Base-by-base conservation (phyloP, 441 rosid species). In the Gossypium gossypioides region DNA sequence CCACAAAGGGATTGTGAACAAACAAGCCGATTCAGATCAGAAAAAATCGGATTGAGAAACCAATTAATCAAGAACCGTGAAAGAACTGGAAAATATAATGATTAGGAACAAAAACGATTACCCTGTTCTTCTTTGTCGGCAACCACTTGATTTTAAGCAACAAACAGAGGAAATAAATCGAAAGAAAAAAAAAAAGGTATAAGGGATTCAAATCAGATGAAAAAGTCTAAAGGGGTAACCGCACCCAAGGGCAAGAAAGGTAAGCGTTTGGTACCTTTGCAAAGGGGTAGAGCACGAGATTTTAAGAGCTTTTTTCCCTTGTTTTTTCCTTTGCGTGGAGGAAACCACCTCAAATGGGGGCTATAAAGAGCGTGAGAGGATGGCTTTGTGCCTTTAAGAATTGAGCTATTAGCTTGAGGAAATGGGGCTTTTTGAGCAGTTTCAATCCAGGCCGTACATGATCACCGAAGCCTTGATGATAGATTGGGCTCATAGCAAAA, bases 321-420 rank as follows among this genome's bases (percentile, higher is more conserved):
- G 32, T 29, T 32, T 7, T 32, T 5, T 7, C 15, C 21, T 29
- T 29, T 34, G 48, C 15, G 15, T 19, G 22, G 51, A 19, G 51
- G 68, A 62, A 62, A 62, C 51, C 27, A 18, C 19, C 68, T 62
- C 27, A 19, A 40, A 40, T 40, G 24, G 67, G 25, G 50, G 15
- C 13, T 37, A 62, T 61, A 61, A 61, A 15, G 67, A 29, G 21
- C 16, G 67, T 34, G n/a, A 61, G 67, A 59, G 65, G 46, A 61
- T 61, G 48, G 48, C 25, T 52, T 2, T 52, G 22, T 52, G 24
- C 24, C 22, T 16, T 13, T 9, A n/a, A 16, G 51, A 37, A 18
- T 18, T 34, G 25, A 32, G 42, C 42, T 6, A 5, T 27, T 27
- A n/a, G 40, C 37, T 58, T 25, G 0, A 4, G 2, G 13, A 6